Percentiles rank a stretch among this genome's conserved stretches.
Conservation (phyloP, 805 yeast species). For the Candida silvicultrix region DNA sequence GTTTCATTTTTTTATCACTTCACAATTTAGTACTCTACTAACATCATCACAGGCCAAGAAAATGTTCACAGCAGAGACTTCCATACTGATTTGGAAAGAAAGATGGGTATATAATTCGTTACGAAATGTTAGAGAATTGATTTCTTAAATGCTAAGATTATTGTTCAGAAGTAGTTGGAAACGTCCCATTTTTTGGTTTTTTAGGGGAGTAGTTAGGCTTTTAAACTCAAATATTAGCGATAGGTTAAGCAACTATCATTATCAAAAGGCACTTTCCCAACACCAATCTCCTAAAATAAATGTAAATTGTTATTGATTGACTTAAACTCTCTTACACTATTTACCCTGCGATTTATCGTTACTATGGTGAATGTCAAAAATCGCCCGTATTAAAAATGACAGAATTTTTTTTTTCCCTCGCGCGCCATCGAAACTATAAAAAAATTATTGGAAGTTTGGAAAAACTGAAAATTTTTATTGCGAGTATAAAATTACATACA, state of each 20-base stretch:
- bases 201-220: too few relatives aligned
- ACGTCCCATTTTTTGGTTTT: too few relatives aligned
- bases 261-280: too few relatives aligned
- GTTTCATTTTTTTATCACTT: conserved; percentile 5
- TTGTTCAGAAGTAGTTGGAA: background rate
- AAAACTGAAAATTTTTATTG: conserved; percentile 1
- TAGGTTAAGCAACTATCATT: too few relatives aligned
- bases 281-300: too few relatives aligned
- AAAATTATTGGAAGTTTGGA: background rate
- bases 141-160: too few relatives aligned
- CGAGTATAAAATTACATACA: background rate
- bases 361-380: background rate
- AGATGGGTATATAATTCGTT: conserved; percentile 31
- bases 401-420: background rate
- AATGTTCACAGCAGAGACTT: conserved; percentile 39
- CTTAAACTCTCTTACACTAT: background rate
- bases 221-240: too few relatives aligned
- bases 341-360: background rate
- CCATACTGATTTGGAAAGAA: conserved; percentile 69
- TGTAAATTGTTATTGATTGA: background rate
- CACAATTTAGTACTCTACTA: background rate
- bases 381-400: background rate
- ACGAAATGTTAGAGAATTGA: background rate
- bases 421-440: background rate
- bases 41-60: conserved; percentile 31